Evolutionary conservation across 2,329 filamentous ascomycete species (phyloP).

Genomic region (Verticillium nubilum): DNA sequence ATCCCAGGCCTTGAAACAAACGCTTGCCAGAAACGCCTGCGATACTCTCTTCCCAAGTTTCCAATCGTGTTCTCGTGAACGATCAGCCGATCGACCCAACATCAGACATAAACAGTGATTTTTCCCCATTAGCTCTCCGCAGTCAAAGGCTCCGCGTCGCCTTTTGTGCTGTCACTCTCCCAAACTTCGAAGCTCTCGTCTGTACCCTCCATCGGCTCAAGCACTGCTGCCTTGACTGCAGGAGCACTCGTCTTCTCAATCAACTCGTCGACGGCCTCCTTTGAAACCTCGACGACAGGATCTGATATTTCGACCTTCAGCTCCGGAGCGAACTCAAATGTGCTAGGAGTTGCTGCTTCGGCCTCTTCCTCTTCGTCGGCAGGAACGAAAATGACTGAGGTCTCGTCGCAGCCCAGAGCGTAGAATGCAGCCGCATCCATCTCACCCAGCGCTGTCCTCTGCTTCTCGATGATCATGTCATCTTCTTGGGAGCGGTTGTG

Average conservation of each 20-base stretch:
- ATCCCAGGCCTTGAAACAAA: not conserved
- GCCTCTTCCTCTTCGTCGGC: conserved; percentile 47
- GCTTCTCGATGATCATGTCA: conserved; percentile 57
- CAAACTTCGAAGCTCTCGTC: conserved; percentile 62
- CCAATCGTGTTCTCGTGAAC: not conserved
- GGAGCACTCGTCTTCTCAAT: conserved; percentile 29
- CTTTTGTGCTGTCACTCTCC: conserved; percentile 63
- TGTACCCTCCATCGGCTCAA: conserved; percentile 52
- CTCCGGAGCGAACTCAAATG: conserved; percentile 20
- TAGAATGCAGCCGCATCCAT: conserved; percentile 65
- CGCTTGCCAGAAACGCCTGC: not conserved
- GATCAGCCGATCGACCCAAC: not conserved
- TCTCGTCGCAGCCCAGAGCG: conserved; percentile 57
- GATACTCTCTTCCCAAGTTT: not conserved
- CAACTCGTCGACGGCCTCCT: conserved; percentile 26
- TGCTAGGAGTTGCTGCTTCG: conserved; percentile 3
- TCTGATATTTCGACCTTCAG: conserved; percentile 15
- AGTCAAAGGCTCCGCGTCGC: conserved; percentile 29
- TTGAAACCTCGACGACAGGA: conserved; percentile 10
- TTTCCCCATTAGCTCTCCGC: not conserved
- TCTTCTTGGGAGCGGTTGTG: conserved; percentile 28
- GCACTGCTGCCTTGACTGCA: conserved; percentile 37
- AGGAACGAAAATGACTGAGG: conserved; percentile 56
- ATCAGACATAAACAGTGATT: not conserved
- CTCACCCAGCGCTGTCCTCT: conserved; percentile 60